Evolutionary conservation across 2,329 filamentous ascomycete species (phyloP), one percentile per base, ranked within the genome.

Genomic region (Elsinoe fawcettii): DNA sequence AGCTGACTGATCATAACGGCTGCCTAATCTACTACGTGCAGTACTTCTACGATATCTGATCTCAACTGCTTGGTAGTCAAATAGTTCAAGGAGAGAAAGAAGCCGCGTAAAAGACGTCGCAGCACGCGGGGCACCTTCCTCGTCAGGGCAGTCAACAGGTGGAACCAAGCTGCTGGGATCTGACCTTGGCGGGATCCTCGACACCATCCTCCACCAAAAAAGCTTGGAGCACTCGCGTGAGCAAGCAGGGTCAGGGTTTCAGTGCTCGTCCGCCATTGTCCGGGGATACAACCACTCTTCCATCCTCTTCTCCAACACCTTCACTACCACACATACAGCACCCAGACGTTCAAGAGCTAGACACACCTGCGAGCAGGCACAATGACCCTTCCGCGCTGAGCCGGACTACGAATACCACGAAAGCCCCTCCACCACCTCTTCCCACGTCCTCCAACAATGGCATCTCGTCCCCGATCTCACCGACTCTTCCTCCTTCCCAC

Each of bases 371-470:
- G 18, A 22, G 11, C 32, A 25, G 4, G n/a, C 49, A 36, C 44
- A 12, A 56, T 56, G 54, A 34, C 27, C 41, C 39, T 34, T 30
- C 54, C 54, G 54, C 54, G 54, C 25, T 56, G 53, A 56, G 25
- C 43, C 54, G 39, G 20, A n/a, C 41, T 39, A 34, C 30, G 25
- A n/a, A 53, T 16, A 36, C 34, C 20, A 25, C 25, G 3, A 14
- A 14, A 3, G n/a, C 32, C 49, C 16, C 30, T 7, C 20, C 27
- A 18, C 18, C 12, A 16, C 14, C 32, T 27, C n/a, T 16, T 18
- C 7, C 9, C 36, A 18, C 6, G 11, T 8, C 3, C 14, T 3
- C 41, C 32, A 14, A 34, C 30, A 22, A 49, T n/a, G 25, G 16
- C 20, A 25, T 20, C n/a, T 16, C 27, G 32, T 34, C 37, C 37